Evolutionary conservation across 805 yeast genomes (phyloP).

Genomic region (Pichia manshurica): DNA sequence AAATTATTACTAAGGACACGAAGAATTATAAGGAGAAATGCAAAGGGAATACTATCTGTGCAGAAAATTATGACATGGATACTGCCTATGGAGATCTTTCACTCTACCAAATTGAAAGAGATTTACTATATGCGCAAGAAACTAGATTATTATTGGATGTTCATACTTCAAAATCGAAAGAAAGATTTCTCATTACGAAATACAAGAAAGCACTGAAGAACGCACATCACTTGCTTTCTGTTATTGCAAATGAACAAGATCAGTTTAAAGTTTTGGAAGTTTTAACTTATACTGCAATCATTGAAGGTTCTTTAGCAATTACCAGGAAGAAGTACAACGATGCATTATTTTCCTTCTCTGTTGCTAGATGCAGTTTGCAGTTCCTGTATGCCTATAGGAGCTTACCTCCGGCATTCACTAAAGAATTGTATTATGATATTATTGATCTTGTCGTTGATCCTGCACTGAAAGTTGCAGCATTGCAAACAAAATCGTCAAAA

Average conservation of each 20-base stretch:
- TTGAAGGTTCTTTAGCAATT: conserved; percentile 39
- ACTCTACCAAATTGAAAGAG: conserved; percentile 73
- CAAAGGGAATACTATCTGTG: conserved; percentile 40
- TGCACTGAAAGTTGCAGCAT: conserved; percentile 38
- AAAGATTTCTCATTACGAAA: conserved; percentile 56
- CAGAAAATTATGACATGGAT: conserved; percentile 47
- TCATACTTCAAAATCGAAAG: conserved; percentile 40
- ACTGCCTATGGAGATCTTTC: conserved; percentile 50
- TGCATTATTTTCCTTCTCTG: conserved; percentile 48
- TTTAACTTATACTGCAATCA: conserved; percentile 32
- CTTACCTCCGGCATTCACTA: conserved; percentile 20
- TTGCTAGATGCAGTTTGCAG: conserved; percentile 58
- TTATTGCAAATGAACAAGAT: conserved; percentile 37
- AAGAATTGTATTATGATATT: conserved; percentile 47
- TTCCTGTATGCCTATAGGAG: conserved; percentile 36
- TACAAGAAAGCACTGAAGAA: conserved; percentile 55
- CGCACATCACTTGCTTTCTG: conserved; percentile 37
- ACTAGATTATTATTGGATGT: conserved; percentile 50
- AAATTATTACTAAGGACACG: conserved; percentile 61
- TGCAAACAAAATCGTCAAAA: conserved; percentile 27
- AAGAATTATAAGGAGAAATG: conserved; percentile 50
- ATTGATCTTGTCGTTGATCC: conserved; percentile 61
- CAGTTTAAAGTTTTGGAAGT: conserved; percentile 29
- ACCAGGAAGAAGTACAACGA: conserved; percentile 49
- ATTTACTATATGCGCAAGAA: conserved; percentile 63